Percentiles rank a stretch among this genome's conserved stretches.
phyloP scores from a whole-genome alignment of 495 filamentous ascomycete genomes.

The Xylaria bambusicola region DNA sequence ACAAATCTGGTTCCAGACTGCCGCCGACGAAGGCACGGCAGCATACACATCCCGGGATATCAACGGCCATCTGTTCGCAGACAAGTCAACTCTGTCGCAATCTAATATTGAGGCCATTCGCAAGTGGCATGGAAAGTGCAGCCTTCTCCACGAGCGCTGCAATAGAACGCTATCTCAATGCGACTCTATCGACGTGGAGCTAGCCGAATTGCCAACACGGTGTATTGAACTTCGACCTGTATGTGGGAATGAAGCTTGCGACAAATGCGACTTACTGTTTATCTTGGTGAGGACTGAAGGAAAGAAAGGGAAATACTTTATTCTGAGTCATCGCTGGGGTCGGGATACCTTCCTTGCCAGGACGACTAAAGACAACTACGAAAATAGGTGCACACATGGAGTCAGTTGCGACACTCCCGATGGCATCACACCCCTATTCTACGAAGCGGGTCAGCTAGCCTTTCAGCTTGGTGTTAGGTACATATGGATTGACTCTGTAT shows the following conservation, averaged over 20 bases:
- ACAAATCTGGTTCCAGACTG: too few relatives aligned
- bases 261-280: not conserved
- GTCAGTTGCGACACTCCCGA: slow-evolving; percentile 2
- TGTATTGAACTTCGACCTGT: not conserved
- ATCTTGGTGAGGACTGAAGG: not conserved
- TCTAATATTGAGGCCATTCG: too few relatives aligned
- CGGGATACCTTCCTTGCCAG: not conserved
- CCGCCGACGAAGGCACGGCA: too few relatives aligned
- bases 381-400: not conserved
- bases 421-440: slow-evolving; percentile 21
- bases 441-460: slow-evolving; percentile 20
- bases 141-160: not conserved
- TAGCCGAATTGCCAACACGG: not conserved
- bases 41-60: too few relatives aligned
- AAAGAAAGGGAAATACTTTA: slow-evolving; percentile 17
- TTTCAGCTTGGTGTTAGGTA: slow-evolving; percentile 6
- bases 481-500: not conserved
- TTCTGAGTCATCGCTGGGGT: slow-evolving; percentile 23
- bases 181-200: not conserved
- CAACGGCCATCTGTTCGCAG: too few relatives aligned
- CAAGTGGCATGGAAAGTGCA: not conserved
- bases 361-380: slow-evolving; percentile 4
- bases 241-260: not conserved
- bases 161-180: not conserved
- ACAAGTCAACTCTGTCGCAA: too few relatives aligned